Conservation (phyloP, 768 basidiomycete genomes). For the Coprinopsis marcescibilis region DNA sequence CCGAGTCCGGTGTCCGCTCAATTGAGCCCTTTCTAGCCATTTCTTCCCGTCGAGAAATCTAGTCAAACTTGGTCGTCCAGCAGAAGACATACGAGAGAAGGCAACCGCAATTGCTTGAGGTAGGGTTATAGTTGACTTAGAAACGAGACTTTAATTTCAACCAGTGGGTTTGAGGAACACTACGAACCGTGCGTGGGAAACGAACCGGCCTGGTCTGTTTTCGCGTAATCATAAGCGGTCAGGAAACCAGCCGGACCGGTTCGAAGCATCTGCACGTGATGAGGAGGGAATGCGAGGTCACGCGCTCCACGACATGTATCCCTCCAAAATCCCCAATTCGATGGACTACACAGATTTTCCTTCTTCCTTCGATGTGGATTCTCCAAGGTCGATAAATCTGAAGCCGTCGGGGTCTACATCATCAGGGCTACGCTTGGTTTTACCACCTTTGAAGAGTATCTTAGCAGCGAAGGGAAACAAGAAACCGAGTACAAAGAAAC, state of each 20-base stretch:
- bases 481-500: slow-evolving; percentile 37
- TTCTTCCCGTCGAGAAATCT: no score
- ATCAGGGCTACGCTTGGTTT: slow-evolving; percentile 57
- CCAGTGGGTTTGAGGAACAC: not conserved
- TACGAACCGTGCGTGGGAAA: not conserved
- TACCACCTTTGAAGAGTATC: slow-evolving; percentile 59
- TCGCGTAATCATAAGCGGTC: no score
- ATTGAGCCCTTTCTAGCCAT: no score
- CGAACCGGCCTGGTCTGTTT: not conserved
- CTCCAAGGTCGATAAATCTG: slow-evolving; percentile 9
- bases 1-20: no score
- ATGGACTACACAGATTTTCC: slow-evolving; percentile 23
- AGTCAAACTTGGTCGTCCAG: not conserved
- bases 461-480: slow-evolving; percentile 52
- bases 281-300: not conserved
- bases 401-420: slow-evolving; percentile 18
- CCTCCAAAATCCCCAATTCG: slow-evolving; percentile 11
- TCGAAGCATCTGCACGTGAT: not conserved
- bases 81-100: not conserved
- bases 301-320: slow-evolving; percentile 17
- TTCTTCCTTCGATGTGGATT: slow-evolving; percentile 23
- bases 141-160: slow-evolving; percentile 21
- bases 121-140: slow-evolving; percentile 3
- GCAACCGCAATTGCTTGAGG: not conserved
- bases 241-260: not conserved